A percentile compares a stretch with the other conserved stretches of the same genome.
Evolutionary conservation across 148 eudicot species (phyloP).

Genomic region (Vaccinium corymbosum): DNA sequence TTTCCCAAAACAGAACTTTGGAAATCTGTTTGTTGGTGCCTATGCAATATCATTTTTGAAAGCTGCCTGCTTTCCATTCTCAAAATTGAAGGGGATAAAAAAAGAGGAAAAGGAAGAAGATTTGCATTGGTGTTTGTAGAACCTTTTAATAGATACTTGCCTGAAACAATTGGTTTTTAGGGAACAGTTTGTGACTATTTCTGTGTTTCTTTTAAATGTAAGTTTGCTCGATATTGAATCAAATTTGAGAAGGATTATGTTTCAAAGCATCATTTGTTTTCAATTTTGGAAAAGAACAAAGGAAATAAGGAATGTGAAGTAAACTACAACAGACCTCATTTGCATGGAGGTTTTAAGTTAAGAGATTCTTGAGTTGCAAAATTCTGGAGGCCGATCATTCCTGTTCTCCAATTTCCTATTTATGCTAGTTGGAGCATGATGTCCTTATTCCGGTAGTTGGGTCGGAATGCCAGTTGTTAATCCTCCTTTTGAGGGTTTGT

Average conservation of each 20-base stretch:
- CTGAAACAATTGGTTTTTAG: neutral
- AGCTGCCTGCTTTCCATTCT: neutral
- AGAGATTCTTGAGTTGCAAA: too few relatives aligned
- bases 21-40: neutral
- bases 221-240: neutral
- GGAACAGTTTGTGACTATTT: neutral
- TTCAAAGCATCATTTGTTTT: neutral
- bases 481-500: neutral
- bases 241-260: neutral
- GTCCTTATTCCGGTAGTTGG: neutral
- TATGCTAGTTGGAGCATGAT: neutral
- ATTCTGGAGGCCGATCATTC: neutral
- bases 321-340: neutral
- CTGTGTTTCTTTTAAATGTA: neutral
- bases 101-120: neutral
- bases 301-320: neutral
- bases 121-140: neutral
- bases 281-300: neutral
- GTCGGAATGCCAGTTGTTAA: neutral
- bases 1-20: neutral
- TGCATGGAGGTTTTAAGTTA: neutral
- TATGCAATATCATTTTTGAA: neutral
- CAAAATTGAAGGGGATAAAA: neutral
- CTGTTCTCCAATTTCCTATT: neutral
- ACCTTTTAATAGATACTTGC: neutral